Percentiles rank a stretch among this genome's conserved stretches.
Evolutionary conservation across 1,284 basidiomycete genomes (phyloP).

Genomic region (Apiotrichum gracile): DNA sequence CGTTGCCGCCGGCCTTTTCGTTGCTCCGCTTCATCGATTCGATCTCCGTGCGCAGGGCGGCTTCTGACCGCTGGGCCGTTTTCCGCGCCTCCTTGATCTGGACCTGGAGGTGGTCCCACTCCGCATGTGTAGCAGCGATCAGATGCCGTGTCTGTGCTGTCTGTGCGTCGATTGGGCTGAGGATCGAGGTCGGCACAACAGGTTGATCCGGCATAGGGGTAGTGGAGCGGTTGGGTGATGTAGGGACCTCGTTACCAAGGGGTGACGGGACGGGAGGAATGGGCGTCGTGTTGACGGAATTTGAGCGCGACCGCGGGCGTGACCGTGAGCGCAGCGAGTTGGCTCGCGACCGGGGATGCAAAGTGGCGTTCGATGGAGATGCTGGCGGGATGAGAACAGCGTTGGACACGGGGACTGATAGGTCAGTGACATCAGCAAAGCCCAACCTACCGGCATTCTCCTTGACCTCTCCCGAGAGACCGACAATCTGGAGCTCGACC

Average conservation of each 20-base stretch:
- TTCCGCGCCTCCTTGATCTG: constrained; percentile 46
- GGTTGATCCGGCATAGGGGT: constrained; percentile 9
- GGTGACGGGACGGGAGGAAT: constrained; percentile 17
- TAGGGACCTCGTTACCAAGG: constrained; percentile 7
- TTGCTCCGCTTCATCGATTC: constrained; percentile 45
- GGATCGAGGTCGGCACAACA: constrained; percentile 29
- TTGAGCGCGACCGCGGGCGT: constrained; percentile 41
- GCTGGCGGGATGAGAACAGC: constrained; percentile 38
- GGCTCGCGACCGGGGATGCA: constrained; percentile 40
- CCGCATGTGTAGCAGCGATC: constrained; percentile 37
- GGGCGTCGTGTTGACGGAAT: constrained; percentile 31
- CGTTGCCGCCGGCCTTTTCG: constrained; percentile 43
- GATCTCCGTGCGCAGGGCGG: constrained; percentile 41
- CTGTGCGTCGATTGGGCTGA: constrained; percentile 38
- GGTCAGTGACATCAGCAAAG: not conserved
- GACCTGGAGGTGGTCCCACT: constrained; percentile 40
- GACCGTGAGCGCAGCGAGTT: constrained; percentile 45
- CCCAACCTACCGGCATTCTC: constrained; percentile 23
- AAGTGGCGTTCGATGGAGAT: constrained; percentile 15
- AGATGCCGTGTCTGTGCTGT: constrained; percentile 40
- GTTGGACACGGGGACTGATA: constrained; percentile 25
- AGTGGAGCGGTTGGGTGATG: constrained; percentile 7
- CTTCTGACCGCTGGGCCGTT: constrained; percentile 44
- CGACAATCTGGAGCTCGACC: constrained; percentile 46
- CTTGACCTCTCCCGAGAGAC: constrained; percentile 28